Conservation (phyloP, 2,329 filamentous ascomycete genomes). For the Pyrenophora teres region DNA sequence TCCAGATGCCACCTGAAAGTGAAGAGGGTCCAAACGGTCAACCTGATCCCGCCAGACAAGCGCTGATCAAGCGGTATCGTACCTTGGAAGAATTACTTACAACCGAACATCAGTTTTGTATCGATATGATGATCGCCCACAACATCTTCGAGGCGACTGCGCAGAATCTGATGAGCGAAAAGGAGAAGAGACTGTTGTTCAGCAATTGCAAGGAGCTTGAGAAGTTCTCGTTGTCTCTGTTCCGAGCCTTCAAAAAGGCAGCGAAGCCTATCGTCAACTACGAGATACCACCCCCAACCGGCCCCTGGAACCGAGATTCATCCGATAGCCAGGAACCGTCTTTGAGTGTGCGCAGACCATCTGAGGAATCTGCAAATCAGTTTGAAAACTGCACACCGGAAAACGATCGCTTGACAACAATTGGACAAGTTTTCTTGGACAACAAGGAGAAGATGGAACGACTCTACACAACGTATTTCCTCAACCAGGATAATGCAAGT, state of each 20-base stretch:
- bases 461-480: constrained; percentile 67
- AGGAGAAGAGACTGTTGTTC: constrained; percentile 89
- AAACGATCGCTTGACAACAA: constrained; percentile 62
- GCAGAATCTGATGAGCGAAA: constrained; percentile 74
- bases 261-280: constrained; percentile 73
- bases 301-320: constrained; percentile 32
- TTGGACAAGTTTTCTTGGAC: constrained; percentile 63
- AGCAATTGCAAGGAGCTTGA: constrained; percentile 92
- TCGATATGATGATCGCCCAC: constrained; percentile 96
- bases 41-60: constrained; percentile 29
- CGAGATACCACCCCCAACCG: constrained; percentile 44
- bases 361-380: constrained; percentile 33
- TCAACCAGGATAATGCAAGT: constrained; percentile 68
- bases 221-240: constrained; percentile 78
- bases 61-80: constrained; percentile 76
- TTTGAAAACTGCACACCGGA: constrained; percentile 45
- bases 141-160: constrained; percentile 97
- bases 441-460: constrained; percentile 65
- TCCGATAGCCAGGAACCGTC: constrained; percentile 26
- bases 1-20: constrained; percentile 9
- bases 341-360: constrained; percentile 21
- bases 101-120: constrained; percentile 87
- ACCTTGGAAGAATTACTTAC: constrained; percentile 91
- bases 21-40: constrained; percentile 24
- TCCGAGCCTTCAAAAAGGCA: constrained; percentile 78